Conservation (phyloP, 2,329 filamentous ascomycete genomes). For the Talaromyces sp. region DNA sequence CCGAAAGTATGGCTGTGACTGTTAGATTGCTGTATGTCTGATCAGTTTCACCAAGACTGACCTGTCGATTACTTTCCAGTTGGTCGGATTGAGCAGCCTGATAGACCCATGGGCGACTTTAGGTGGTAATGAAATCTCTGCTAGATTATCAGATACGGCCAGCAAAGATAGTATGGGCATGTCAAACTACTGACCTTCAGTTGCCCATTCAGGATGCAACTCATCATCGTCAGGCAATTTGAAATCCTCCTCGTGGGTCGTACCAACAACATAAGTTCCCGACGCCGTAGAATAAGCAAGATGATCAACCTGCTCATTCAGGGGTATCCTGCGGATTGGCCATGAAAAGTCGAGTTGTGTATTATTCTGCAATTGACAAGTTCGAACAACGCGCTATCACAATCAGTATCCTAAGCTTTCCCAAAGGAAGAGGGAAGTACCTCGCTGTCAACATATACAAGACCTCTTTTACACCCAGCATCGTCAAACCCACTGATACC, state of each 20-base stretch:
- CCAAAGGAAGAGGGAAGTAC: slow-evolving; percentile 28
- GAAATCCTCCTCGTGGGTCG: slow-evolving; percentile 65
- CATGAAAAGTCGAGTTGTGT: slow-evolving; percentile 73
- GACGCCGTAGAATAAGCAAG: slow-evolving; percentile 73
- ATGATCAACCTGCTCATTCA: slow-evolving; percentile 67
- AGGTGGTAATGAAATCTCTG: slow-evolving; percentile 58
- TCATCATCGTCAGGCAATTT: slow-evolving; percentile 83
- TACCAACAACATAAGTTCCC: slow-evolving; percentile 72
- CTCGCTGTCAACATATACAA: slow-evolving; percentile 70
- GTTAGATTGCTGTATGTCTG: neutral
- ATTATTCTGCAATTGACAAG: slow-evolving; percentile 66
- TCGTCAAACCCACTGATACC: slow-evolving; percentile 75
- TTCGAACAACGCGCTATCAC: slow-evolving; percentile 62
- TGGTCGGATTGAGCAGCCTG: slow-evolving; percentile 73
- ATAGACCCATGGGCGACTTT: slow-evolving; percentile 67
- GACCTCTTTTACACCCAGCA: slow-evolving; percentile 71
- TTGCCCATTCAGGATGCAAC: slow-evolving; percentile 73
- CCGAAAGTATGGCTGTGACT: slow-evolving; percentile 63
- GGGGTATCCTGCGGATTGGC: slow-evolving; percentile 65
- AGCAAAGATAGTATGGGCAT: neutral
- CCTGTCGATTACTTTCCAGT: slow-evolving; percentile 74
- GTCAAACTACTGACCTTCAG: slow-evolving; percentile 52
- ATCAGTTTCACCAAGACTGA: slow-evolving; percentile 24
- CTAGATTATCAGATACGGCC: slow-evolving; percentile 19
- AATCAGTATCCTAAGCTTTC: neutral